phyloP scores from a whole-genome alignment of 2,329 filamentous ascomycete genomes.

The Botrytis elliptica region DNA sequence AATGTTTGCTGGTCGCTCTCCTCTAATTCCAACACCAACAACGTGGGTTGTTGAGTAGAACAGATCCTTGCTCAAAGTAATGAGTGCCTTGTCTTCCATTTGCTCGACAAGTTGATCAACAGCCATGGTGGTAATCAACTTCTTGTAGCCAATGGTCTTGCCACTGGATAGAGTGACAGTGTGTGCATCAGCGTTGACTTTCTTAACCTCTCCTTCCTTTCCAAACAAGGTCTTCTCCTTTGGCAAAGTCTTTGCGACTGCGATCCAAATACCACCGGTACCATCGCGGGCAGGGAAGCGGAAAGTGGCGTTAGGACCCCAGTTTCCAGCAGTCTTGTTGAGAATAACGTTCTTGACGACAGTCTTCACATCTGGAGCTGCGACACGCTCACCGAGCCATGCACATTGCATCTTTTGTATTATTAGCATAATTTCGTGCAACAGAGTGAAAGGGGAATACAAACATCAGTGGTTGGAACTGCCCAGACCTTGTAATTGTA shows the following conservation, averaged over 20 bases:
- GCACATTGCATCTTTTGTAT: slow-evolving; percentile 88
- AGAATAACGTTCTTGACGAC: slow-evolving; percentile 94
- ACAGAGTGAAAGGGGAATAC: background rate
- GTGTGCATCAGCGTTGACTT: slow-evolving; percentile 84
- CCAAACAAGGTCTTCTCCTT: slow-evolving; percentile 91
- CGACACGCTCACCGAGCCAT: slow-evolving; percentile 98
- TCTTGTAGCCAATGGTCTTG: slow-evolving; percentile 84
- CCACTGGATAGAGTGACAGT: slow-evolving; percentile 79
- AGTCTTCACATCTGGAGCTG: slow-evolving; percentile 90
- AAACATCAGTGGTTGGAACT: slow-evolving; percentile 91
- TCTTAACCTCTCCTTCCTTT: slow-evolving; percentile 77
- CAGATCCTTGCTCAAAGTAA: slow-evolving; percentile 80
- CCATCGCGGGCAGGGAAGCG: slow-evolving; percentile 94
- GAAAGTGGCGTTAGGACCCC: slow-evolving; percentile 98
- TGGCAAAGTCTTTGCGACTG: slow-evolving; percentile 88
- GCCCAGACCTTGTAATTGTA: slow-evolving; percentile 99
- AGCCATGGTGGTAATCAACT: slow-evolving; percentile 94
- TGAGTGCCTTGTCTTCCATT: slow-evolving; percentile 84
- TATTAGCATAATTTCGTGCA: slow-evolving; percentile 3
- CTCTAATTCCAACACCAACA: slow-evolving; percentile 91
- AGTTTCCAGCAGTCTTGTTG: slow-evolving; percentile 93
- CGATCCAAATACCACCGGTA: slow-evolving; percentile 98
- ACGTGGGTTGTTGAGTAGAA: slow-evolving; percentile 98
- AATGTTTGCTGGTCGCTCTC: slow-evolving; percentile 87
- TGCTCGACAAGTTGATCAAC: slow-evolving; percentile 84